A percentile compares a stretch with the other conserved stretches of the same genome.
Evolutionary conservation across 1,284 basidiomycete species (phyloP).

Genomic region (Fomitopsis pinicola): DNA sequence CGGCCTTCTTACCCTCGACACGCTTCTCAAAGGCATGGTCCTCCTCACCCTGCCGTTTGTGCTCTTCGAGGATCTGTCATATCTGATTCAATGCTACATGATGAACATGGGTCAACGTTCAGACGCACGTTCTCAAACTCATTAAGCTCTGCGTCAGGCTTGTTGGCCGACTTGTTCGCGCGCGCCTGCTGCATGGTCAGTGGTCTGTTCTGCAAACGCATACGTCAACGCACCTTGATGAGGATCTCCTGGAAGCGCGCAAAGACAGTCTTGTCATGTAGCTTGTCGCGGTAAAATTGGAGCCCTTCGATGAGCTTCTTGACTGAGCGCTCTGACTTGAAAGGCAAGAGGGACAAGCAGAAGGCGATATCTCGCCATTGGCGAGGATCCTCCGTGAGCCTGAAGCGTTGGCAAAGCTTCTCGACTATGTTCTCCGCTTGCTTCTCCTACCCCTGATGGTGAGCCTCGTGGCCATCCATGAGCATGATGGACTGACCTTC

Average conservation of each 20-base stretch:
- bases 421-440: conserved; percentile 95
- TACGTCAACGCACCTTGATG: conserved; percentile 46
- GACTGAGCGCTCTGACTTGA: conserved; percentile 94
- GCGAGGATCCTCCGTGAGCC: conserved; percentile 80
- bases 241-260: conserved; percentile 88
- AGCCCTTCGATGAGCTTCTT: conserved; percentile 95
- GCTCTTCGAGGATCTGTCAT: conserved; percentile 74
- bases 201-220: neutral
- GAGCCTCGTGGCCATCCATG: neutral
- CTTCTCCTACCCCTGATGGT: conserved; percentile 62
- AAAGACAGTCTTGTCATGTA: conserved; percentile 86
- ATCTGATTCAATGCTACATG: conserved; percentile 9
- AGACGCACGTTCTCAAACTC: conserved; percentile 77
- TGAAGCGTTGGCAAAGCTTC: conserved; percentile 93
- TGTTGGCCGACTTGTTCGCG: conserved; percentile 83
- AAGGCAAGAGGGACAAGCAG: conserved; percentile 91
- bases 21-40: conserved; percentile 86
- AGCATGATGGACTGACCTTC: conserved; percentile 54
- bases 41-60: conserved; percentile 83
- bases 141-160: conserved; percentile 84
- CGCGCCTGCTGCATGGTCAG: conserved; percentile 49
- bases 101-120: neutral
- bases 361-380: conserved; percentile 99
- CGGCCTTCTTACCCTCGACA: conserved; percentile 77
- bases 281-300: conserved; percentile 91